Conservation (phyloP, 345 rosid genomes). For the Populus simonii region DNA sequence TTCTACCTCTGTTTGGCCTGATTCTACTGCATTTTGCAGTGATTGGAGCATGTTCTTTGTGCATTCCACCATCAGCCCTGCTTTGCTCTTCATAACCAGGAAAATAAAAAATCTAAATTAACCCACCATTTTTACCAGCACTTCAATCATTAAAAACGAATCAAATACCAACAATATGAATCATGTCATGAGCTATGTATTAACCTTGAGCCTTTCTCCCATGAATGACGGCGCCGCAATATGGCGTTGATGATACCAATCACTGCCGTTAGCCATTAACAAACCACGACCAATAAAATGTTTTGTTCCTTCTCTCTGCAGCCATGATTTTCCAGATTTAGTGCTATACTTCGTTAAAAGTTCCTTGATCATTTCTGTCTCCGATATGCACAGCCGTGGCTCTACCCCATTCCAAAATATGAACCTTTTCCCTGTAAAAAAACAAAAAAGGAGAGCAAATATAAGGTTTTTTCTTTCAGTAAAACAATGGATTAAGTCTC, state of each 20-base stretch:
- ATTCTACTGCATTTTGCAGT: conserved; percentile 40
- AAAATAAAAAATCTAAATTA: neutral
- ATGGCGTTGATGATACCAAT: conserved; percentile 49
- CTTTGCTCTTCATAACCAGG: conserved; percentile 49
- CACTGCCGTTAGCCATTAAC: conserved; percentile 67
- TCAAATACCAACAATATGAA: neutral
- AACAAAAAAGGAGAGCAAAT: neutral
- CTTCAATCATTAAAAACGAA: neutral
- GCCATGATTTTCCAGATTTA: conserved; percentile 83
- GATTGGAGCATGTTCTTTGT: conserved; percentile 55
- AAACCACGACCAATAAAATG: conserved; percentile 83
- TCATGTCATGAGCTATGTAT: no score
- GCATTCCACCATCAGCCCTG: conserved; percentile 82
- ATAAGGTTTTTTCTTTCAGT: neutral
- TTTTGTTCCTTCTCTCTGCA: conserved; percentile 82
- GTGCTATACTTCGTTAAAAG: conserved; percentile 63
- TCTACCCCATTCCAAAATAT: conserved; percentile 84
- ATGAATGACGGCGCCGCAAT: conserved; percentile 32
- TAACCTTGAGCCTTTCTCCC: conserved; percentile 31
- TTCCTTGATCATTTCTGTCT: conserved; percentile 74
- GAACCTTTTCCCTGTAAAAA: conserved; percentile 68
- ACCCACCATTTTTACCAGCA: neutral
- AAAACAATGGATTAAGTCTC: neutral
- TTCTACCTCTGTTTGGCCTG: conserved; percentile 70
- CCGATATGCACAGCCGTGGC: conserved; percentile 79